Evolutionary conservation across 2,329 filamentous ascomycete species (phyloP), one percentile per base, ranked within the genome.

Genomic region (Ophiostoma ulmi): DNA sequence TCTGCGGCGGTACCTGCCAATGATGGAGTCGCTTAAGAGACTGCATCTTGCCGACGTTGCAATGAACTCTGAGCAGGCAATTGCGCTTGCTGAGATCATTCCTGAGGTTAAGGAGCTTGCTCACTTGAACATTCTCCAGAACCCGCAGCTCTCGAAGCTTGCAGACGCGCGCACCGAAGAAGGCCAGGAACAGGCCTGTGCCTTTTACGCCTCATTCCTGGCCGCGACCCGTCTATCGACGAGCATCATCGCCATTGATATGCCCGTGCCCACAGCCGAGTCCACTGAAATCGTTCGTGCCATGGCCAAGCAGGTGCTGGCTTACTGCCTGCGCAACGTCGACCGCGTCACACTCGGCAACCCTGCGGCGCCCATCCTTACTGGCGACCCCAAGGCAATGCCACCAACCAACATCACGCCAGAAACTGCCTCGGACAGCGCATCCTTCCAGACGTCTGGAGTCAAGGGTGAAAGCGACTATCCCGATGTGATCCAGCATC

Each of bases 261-360:
- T 98, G 72, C 94, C 98, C 75, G 89, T 96, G 1, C 95, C 94
- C 0, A 89, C 86, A 41, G 84, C 89, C 31, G 89, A 92, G 70
- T 91, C 91, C n/a, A 92, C 91, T 70, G 95, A 97, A 78, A 87
- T 97, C 35, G 91, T 97, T 76, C 96, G 93, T 79, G 94, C 93
- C 3, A 85, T 97, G 75, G 94, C 93, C 0, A 96, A 94, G 77
- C 94, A 97, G 78, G 91, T 97, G n/a, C 90, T 97, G 63, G 94
- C 93, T 0, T 97, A 97, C 79, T 97, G 92, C 73, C 84, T 99
- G 73, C 88, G 91, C 71, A 99, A 99, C 76, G 90, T 99, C 83
- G 93, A 97, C 78, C 87, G 86, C 11, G 86, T 91, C 20, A 89
- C 92, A 13, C 87, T 93, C 72, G 81, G 81, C 73, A 78, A 83